A percentile compares a stretch with the other conserved stretches of the same genome.
These are phyloP conservation scores for Cercospora berteroae DNA, from an alignment of 2,329 filamentous ascomycete species.

Conservation along the genomic window DNA sequence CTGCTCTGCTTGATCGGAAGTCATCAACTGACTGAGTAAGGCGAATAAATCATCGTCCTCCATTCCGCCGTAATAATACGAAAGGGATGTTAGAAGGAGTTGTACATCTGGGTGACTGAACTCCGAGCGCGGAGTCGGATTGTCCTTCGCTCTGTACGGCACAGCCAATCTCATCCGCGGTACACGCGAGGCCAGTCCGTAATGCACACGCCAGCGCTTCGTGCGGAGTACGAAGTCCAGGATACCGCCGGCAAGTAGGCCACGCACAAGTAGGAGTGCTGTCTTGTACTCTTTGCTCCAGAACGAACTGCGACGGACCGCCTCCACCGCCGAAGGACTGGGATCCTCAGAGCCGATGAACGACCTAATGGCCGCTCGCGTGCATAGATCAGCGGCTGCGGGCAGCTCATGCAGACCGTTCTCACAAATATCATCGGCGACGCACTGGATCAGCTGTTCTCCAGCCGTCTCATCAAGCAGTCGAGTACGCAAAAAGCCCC, in stretches of 20 bases:
- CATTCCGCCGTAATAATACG: slow-evolving; percentile 65
- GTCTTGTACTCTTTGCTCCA: background rate
- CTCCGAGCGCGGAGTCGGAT: slow-evolving; percentile 61
- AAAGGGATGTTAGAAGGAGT: slow-evolving; percentile 63
- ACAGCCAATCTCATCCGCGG: slow-evolving; percentile 58
- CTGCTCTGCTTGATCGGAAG: slow-evolving; percentile 30
- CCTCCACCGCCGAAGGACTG: background rate
- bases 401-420: slow-evolving; percentile 28
- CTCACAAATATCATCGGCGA: slow-evolving; percentile 39
- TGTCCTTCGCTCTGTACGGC: slow-evolving; percentile 65
- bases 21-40: slow-evolving; percentile 26
- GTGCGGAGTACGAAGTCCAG: slow-evolving; percentile 58
- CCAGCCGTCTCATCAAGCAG: background rate
- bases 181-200: slow-evolving; percentile 47
- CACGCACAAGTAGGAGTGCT: slow-evolving; percentile 54
- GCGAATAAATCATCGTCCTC: slow-evolving; percentile 46
- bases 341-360: background rate
- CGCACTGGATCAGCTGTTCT: background rate
- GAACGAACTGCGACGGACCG: background rate
- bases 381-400: background rate
- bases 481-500: slow-evolving; percentile 55
- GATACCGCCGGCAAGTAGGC: slow-evolving; percentile 61
- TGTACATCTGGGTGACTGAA: slow-evolving; percentile 68
- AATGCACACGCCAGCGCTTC: slow-evolving; percentile 68
- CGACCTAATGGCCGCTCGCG: background rate